A percentile compares a stretch with the other conserved stretches of the same genome.
Conservation (phyloP, 1,284 basidiomycete genomes). For the Rhodotorula sp. region DNA sequence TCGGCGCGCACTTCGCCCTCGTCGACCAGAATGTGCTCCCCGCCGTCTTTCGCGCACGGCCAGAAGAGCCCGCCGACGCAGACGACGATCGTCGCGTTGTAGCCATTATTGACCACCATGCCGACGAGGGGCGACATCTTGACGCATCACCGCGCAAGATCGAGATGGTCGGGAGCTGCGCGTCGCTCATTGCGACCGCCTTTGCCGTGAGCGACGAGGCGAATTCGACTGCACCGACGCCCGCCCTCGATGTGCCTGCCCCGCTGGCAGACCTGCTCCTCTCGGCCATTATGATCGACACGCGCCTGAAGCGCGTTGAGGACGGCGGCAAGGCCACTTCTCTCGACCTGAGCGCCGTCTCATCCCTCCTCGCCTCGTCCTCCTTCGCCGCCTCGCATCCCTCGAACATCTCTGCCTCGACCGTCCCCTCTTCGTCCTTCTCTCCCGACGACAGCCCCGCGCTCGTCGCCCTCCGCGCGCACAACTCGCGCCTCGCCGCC, state of each 20-base stretch:
- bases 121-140: slow-evolving; percentile 71
- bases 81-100: slow-evolving; percentile 58
- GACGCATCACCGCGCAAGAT: slow-evolving; percentile 68
- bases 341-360: slow-evolving; percentile 64
- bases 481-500: slow-evolving; percentile 53
- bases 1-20: slow-evolving; percentile 61
- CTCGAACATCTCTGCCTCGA: neutral
- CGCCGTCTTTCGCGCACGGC: slow-evolving; percentile 56
- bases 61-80: slow-evolving; percentile 38
- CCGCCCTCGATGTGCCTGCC: slow-evolving; percentile 46
- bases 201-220: slow-evolving; percentile 51
- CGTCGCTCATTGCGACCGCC: slow-evolving; percentile 69
- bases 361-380: slow-evolving; percentile 57
- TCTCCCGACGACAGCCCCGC: neutral
- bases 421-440: neutral
- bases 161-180: slow-evolving; percentile 67
- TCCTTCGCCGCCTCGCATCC: slow-evolving; percentile 18
- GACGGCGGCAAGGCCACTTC: slow-evolving; percentile 65
- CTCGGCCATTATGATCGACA: slow-evolving; percentile 78
- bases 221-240: slow-evolving; percentile 44
- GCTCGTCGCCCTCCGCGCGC: slow-evolving; percentile 1
- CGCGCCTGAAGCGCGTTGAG: slow-evolving; percentile 61
- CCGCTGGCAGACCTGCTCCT: slow-evolving; percentile 77
- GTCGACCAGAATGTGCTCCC: slow-evolving; percentile 83
- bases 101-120: slow-evolving; percentile 90